A percentile compares a stretch with the other conserved stretches of the same genome.
Conservation (phyloP, 805 yeast genomes). For the Wickerhamomyces tratensis region DNA sequence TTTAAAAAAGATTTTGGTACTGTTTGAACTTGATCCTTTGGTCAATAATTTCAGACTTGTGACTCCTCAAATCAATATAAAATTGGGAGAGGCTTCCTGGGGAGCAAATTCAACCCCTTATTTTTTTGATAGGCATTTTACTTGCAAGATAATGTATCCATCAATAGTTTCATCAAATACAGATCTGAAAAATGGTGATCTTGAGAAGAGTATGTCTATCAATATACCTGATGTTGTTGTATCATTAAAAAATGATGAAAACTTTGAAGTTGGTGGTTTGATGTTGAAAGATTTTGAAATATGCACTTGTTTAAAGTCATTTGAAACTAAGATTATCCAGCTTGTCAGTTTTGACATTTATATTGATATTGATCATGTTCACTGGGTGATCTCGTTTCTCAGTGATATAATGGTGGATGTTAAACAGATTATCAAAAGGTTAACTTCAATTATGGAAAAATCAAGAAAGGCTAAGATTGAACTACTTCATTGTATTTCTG, state of each 20-base stretch:
- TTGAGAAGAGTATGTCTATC: constrained; percentile 7
- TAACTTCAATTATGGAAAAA: constrained; percentile 4
- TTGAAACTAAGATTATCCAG: neutral
- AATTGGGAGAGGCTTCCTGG: constrained; percentile 25
- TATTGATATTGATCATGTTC: constrained; percentile 23
- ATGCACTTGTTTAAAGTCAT: constrained; percentile 17
- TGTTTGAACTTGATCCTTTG: constrained; percentile 23
- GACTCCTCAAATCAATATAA: constrained; percentile 32
- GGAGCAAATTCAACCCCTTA: constrained; percentile 2
- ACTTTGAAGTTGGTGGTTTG: neutral
- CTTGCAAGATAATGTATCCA: constrained; percentile 8
- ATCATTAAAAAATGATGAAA: neutral
- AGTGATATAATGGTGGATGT: constrained; percentile 5
- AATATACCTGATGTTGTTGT: constrained; percentile 4
- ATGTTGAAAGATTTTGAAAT: constrained; percentile 11
- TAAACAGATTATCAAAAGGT: constrained; percentile 3
- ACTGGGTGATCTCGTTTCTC: constrained; percentile 21
- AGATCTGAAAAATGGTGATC: constrained; percentile 8
- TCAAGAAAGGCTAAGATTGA: constrained; percentile 18
- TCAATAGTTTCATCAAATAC: constrained; percentile 14
- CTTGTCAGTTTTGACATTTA: constrained; percentile 19
- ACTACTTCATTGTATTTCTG: constrained; percentile 31
- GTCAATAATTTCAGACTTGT: constrained; percentile 37
- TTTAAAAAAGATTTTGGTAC: constrained; percentile 30
- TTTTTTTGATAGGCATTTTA: constrained; percentile 7